Percentiles rank a stretch among this genome's conserved stretches.
These are phyloP conservation scores for Neopestalotiopsis sp. DNA, from an alignment of 2,329 filamentous ascomycete species.

Conservation along the genomic window DNA sequence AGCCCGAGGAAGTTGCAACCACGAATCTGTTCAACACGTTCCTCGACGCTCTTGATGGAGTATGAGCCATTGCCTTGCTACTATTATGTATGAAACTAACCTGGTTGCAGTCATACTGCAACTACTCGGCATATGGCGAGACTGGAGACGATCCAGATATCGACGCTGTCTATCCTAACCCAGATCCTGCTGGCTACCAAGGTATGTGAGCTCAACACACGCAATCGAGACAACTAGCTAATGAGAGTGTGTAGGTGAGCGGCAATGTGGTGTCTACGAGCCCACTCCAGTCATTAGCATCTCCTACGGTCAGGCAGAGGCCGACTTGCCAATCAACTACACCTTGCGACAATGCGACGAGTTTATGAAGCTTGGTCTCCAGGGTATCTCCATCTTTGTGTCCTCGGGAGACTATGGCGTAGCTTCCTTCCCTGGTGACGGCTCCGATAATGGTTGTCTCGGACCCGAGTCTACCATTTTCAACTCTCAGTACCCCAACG, in stretches of 20 bases:
- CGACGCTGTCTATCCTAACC: conserved; percentile 48
- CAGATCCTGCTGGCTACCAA: conserved; percentile 47
- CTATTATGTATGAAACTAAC: not conserved
- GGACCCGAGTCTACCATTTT: conserved; percentile 40
- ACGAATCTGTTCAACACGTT: conserved; percentile 42
- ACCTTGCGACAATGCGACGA: conserved; percentile 51
- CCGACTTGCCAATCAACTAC: conserved; percentile 54
- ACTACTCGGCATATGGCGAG: conserved; percentile 28
- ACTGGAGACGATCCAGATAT: conserved; percentile 24
- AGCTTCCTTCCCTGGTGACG: conserved; percentile 29
- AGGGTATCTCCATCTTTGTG: conserved; percentile 50
- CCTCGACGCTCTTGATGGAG: conserved; percentile 47
- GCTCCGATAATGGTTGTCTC: conserved; percentile 35
- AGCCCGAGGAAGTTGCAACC: conserved; percentile 19
- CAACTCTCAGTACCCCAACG: conserved; percentile 48
- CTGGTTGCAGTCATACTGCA: conserved; percentile 31
- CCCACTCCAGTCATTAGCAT: conserved; percentile 61
- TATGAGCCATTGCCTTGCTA: not conserved
- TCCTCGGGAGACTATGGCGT: conserved; percentile 44
- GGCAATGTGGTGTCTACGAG: conserved; percentile 42
- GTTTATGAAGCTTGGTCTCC: conserved; percentile 55
- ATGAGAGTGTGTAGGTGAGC: conserved; percentile 17
- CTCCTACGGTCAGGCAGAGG: conserved; percentile 57
- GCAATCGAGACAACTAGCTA: not conserved
- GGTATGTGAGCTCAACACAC: conserved; percentile 29